Conservation (phyloP, 2,329 filamentous ascomycete species). For the Shiraia bambusicola region DNA sequence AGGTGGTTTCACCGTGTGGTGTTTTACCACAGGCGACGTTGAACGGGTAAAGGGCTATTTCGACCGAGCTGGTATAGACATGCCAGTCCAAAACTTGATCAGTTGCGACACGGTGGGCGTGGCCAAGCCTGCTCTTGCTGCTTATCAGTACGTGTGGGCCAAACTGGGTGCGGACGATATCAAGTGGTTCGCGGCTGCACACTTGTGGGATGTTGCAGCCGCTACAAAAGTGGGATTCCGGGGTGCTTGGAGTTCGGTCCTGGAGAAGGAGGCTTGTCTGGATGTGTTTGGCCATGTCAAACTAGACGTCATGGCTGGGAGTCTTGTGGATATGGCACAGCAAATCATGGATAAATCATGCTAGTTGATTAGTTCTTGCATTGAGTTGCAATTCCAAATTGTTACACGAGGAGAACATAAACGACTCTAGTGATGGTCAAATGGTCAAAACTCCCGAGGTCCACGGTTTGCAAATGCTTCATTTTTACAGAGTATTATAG, state of each 20-base stretch:
- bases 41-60: conserved; percentile 55
- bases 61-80: conserved; percentile 49
- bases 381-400: not conserved
- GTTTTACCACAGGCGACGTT: conserved; percentile 11
- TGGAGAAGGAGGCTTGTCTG: conserved; percentile 12
- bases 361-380: not conserved
- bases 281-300: conserved; percentile 10
- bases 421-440: too few species aligned
- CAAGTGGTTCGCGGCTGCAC: conserved; percentile 61
- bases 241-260: conserved; percentile 12
- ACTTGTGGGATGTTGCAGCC: conserved; percentile 61
- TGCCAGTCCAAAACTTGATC: conserved; percentile 55
- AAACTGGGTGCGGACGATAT: conserved; percentile 44
- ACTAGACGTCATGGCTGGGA: conserved; percentile 9
- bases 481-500: too few species aligned
- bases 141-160: conserved; percentile 50
- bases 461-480: too few species aligned
- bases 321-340: conserved; percentile 9
- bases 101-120: conserved; percentile 53
- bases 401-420: not conserved
- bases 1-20: conserved; percentile 13
- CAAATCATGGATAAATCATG: conserved; percentile 10
- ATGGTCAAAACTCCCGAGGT: too few species aligned
- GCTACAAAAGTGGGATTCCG: conserved; percentile 51
- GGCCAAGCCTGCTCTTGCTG: conserved; percentile 53